Evolutionary conservation across 2,329 filamentous ascomycete species (phyloP).

Genomic region (Coniochaeta sp.): DNA sequence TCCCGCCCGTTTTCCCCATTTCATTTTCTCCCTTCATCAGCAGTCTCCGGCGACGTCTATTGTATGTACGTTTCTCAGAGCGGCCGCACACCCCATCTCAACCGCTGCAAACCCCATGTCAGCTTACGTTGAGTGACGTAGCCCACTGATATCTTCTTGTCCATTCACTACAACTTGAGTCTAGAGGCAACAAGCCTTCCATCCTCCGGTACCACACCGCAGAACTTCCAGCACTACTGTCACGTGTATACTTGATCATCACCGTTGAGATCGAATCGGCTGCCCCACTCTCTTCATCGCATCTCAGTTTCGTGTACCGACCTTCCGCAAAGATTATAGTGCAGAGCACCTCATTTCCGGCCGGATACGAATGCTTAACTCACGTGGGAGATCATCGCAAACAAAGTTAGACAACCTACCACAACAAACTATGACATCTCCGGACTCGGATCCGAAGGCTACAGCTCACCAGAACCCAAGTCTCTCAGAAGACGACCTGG

Average conservation of each 20-base stretch:
- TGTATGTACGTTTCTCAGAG: not conserved
- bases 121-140: not conserved
- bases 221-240: not conserved
- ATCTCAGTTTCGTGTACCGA: not conserved
- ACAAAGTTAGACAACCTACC: not conserved
- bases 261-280: not conserved
- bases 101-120: not conserved
- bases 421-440: not conserved
- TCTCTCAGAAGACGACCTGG: conserved; percentile 2
- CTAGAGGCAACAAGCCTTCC: not conserved
- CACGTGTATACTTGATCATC: not conserved
- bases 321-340: not conserved
- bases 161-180: not conserved
- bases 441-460: not conserved
- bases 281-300: not conserved
- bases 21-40: not conserved
- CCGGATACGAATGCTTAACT: not conserved
- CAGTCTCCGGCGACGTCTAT: not conserved
- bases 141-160: not conserved
- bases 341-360: not conserved
- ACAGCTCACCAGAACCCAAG: not conserved
- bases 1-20: no score
- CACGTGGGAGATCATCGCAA: not conserved
- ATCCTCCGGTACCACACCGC: not conserved
- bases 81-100: no score